Conservation (phyloP, 345 rosid species). For the Eucalyptus viminalis region DNA sequence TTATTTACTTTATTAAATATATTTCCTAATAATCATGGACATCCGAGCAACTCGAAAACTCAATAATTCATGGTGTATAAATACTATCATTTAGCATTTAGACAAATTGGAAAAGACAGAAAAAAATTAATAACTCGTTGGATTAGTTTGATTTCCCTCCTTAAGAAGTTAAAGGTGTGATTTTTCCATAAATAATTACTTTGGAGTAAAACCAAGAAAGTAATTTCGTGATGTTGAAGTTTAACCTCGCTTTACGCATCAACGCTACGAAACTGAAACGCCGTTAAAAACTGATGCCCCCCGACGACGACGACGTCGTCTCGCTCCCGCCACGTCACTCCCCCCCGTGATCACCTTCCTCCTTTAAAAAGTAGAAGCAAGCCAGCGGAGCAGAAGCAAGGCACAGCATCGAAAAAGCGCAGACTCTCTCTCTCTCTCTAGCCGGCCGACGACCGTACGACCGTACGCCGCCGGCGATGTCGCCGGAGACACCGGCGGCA, state of each 20-base stretch:
- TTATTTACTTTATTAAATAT: neutral
- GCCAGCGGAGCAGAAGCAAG: neutral
- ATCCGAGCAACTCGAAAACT: fast-evolving
- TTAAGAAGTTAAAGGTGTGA: neutral
- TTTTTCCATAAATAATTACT: neutral
- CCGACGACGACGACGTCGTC: neutral
- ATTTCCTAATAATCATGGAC: fast-evolving
- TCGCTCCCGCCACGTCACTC: neutral
- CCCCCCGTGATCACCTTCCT: neutral
- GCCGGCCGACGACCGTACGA: neutral
- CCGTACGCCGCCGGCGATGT: neutral
- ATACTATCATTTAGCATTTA: neutral
- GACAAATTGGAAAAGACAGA: neutral
- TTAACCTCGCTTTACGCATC: neutral
- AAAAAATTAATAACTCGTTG: neutral
- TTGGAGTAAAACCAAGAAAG: neutral
- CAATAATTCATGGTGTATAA: neutral
- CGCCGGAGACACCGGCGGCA: neutral
- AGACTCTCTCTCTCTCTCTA: neutral
- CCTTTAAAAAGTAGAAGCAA: neutral
- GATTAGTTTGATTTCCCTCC: neutral
- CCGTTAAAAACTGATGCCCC: neutral
- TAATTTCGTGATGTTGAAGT: neutral
- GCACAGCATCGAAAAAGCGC: neutral
- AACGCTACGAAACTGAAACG: neutral